These are phyloP conservation scores for Paramecium octaurelia DNA, from an alignment of 73 alveolate genomes.

Conservation along the genomic window DNA sequence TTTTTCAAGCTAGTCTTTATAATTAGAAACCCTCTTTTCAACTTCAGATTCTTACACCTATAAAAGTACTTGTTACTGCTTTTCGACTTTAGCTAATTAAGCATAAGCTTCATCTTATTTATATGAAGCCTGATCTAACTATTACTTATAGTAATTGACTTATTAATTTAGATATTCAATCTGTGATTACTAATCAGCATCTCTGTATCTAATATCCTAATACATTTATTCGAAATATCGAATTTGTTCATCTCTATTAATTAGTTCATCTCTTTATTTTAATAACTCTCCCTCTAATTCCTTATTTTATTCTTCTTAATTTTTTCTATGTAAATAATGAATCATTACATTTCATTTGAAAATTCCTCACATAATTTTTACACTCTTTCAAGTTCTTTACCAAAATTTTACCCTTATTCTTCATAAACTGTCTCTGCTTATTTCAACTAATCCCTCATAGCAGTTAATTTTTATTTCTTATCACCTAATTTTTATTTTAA, in stretches of 20 bases:
- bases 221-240: constrained; percentile 39
- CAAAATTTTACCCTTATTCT: constrained; percentile 39
- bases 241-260: constrained; percentile 23
- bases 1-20: neutral
- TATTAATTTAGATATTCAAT: constrained; percentile 14
- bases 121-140: neutral
- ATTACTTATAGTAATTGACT: neutral
- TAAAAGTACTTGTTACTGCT: neutral
- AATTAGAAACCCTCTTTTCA: neutral
- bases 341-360: constrained; percentile 30
- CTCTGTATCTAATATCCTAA: constrained; percentile 39
- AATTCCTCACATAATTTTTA: constrained; percentile 36
- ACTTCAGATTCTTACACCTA: neutral
- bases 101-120: neutral
- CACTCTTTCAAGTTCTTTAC: constrained; percentile 26
- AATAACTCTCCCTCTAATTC: neutral
- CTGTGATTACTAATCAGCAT: constrained; percentile 1
- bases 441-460: constrained; percentile 6
- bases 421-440: constrained; percentile 1
- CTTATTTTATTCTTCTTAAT: neutral
- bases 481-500: neutral
- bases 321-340: neutral
- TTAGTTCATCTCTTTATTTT: neutral
- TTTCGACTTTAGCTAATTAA: neutral
- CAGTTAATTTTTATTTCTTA: neutral